A percentile compares a stretch with the other conserved stretches of the same genome.
Conservation (phyloP, 257 asterid genomes). For the Solanum chilense region DNA sequence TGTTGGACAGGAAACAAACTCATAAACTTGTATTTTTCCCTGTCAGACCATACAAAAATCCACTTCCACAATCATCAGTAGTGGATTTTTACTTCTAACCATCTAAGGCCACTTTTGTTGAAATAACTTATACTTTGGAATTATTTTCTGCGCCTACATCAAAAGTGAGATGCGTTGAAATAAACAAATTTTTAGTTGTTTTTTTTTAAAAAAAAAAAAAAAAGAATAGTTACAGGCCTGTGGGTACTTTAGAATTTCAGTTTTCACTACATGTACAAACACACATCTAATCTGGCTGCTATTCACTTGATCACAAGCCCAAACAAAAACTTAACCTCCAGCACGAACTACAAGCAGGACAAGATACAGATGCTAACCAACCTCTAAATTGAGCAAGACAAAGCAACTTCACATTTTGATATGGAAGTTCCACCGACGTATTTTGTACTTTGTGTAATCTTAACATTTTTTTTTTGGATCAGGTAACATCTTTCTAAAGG, state of each 20-base stretch:
- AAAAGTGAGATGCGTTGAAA: background rate
- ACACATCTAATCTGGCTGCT: background rate
- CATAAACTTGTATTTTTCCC: background rate
- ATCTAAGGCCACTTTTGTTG: background rate
- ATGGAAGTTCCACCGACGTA: background rate
- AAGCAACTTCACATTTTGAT: background rate
- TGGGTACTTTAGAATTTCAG: background rate
- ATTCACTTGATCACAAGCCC: background rate
- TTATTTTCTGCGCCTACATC: background rate
- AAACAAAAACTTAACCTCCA: background rate
- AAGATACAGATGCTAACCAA: background rate
- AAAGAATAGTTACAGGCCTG: background rate
- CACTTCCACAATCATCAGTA: background rate
- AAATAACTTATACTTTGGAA: background rate
- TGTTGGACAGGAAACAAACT: background rate
- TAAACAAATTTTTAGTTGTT: background rate
- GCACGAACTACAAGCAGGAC: background rate
- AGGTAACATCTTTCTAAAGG: background rate
- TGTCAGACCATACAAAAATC: background rate
- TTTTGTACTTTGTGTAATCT: background rate
- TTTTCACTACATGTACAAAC: background rate
- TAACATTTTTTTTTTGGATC: background rate
- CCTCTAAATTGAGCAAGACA: background rate
- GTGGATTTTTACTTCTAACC: background rate
- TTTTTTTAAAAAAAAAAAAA: no score